Evolutionary conservation across 2,329 filamentous ascomycete genomes (phyloP).

Genomic region (Calonectria pseudoreteaudii): DNA sequence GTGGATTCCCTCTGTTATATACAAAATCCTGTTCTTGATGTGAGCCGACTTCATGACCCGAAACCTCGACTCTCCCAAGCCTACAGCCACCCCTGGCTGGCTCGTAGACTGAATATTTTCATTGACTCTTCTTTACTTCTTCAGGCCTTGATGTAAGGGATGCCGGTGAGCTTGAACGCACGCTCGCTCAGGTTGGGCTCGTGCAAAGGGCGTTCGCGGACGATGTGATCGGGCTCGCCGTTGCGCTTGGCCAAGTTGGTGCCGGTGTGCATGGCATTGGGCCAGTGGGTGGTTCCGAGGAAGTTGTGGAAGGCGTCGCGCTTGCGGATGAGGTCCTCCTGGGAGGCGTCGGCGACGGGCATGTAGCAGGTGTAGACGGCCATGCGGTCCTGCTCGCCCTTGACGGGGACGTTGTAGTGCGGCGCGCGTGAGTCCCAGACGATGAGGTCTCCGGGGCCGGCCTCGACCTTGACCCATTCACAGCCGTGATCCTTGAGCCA

Average conservation of each 20-base stretch:
- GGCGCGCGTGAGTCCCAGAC: slow-evolving; percentile 54
- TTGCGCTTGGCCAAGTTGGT: slow-evolving; percentile 33
- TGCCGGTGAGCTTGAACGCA: slow-evolving; percentile 39
- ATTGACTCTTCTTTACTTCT: neutral
- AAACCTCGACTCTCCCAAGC: neutral
- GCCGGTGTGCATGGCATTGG: slow-evolving; percentile 44
- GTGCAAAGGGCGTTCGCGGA: slow-evolving; percentile 30
- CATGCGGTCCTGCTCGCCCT: slow-evolving; percentile 51
- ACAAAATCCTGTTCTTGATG: neutral
- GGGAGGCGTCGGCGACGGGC: slow-evolving; percentile 33
- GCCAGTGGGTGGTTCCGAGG: slow-evolving; percentile 57
- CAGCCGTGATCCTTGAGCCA: slow-evolving; percentile 49
- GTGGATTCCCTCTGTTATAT: slow-evolving; percentile 8
- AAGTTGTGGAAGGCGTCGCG: slow-evolving; percentile 52
- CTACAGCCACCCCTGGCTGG: neutral
- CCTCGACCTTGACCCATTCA: slow-evolving; percentile 52
- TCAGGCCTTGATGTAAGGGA: slow-evolving; percentile 34
- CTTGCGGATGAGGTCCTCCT: slow-evolving; percentile 55
- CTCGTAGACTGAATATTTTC: neutral
- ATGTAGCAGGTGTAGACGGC: slow-evolving; percentile 47
- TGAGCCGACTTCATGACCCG: neutral
- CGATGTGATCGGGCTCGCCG: slow-evolving; percentile 34
- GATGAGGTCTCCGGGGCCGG: slow-evolving; percentile 57
- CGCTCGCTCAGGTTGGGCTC: slow-evolving; percentile 31
- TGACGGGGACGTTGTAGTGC: slow-evolving; percentile 55